Evolutionary conservation across 108 stramenopile genomes (phyloP).

Genomic region (Cyclotella cryptica): DNA sequence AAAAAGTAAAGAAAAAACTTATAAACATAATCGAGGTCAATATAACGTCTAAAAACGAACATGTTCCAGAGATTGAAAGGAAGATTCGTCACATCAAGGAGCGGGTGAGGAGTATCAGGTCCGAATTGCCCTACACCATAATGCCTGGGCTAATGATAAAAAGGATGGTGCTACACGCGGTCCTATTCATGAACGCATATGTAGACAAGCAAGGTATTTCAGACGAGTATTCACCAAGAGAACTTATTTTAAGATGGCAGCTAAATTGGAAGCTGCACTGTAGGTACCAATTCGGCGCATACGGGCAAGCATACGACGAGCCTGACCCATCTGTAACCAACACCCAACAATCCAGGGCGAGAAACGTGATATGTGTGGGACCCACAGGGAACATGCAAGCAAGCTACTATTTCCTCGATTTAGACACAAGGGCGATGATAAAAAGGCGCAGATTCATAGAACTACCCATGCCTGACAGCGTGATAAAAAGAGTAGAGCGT

Average conservation of each 20-base stretch:
- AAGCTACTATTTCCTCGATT: constrained; percentile 39
- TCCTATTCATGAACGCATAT: constrained; percentile 36
- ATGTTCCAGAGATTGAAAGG: no score
- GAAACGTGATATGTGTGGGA: no score
- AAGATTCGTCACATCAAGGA: constrained; percentile 32
- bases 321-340: constrained; percentile 23
- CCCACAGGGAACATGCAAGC: constrained; percentile 28
- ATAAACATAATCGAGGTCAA: no score
- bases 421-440: constrained; percentile 28
- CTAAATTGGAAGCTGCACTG: no score
- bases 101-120: constrained; percentile 22
- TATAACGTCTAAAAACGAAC: no score
- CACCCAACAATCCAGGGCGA: constrained; percentile 14
- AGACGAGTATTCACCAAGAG: constrained; percentile 2
- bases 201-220: constrained; percentile 12
- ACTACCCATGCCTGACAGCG: constrained; percentile 31
- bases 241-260: no score
- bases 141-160: no score
- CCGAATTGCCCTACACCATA: constrained; percentile 31
- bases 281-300: no score
- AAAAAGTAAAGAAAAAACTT: no score
- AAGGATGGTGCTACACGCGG: constrained; percentile 25
- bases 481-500: constrained; percentile 30
- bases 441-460: constrained; percentile 27
- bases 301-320: no score